Evolutionary conservation across 164 flowering plant genomes (phyloP), one percentile per base, ranked within the genome.

Genomic region (Taxillus chinensis): DNA sequence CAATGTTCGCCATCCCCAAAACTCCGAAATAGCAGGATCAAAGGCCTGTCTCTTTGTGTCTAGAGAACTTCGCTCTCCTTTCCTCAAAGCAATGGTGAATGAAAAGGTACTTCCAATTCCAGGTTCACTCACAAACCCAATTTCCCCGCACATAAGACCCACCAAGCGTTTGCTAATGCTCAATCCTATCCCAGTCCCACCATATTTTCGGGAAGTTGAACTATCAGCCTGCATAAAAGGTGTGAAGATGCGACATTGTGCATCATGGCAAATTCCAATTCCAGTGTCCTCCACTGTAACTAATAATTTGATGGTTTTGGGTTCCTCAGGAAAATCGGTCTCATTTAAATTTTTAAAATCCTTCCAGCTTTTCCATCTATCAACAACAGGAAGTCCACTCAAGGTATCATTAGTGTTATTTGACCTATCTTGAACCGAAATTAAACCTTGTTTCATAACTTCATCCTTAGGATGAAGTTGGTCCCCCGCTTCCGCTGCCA

Each of bases 161-260:
- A 92, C 97, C 70, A 92, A 70, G 62, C 90, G 69, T 65, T 81
- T 86, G 77, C 98, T 81, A 39, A 92, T 90, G 79, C 96, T 92
- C 77, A 92, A 72, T 45, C 98, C 98, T 61, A 92, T 88, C 12
- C 98, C 98, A 13, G 98, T 90, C 38, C 98, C 98, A 60, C 98
- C 98, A 77, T 92, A 82, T 12, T 74, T 82, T 43, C 98, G 81
- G 7, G 98, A 90, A 3, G 95, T 87, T 13, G 98, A 90, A 73
- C 96, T 88, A 67, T 88, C 98, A 27, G 95, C 98, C 76, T 92
- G 98, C 93, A 90, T 79, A 67, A 92, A 92, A 60, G 97, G 97
- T 64, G 74, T 85, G 79, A 92, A 92, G 39, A 92, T 85, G 12
- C 86, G 89, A 41, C 60, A 64, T 68, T 92, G 96, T 62, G 90